Evolutionary conservation across 1,284 basidiomycete genomes (phyloP), one percentile per base, ranked within the genome.

Genomic region (Rhodotorula sp.): DNA sequence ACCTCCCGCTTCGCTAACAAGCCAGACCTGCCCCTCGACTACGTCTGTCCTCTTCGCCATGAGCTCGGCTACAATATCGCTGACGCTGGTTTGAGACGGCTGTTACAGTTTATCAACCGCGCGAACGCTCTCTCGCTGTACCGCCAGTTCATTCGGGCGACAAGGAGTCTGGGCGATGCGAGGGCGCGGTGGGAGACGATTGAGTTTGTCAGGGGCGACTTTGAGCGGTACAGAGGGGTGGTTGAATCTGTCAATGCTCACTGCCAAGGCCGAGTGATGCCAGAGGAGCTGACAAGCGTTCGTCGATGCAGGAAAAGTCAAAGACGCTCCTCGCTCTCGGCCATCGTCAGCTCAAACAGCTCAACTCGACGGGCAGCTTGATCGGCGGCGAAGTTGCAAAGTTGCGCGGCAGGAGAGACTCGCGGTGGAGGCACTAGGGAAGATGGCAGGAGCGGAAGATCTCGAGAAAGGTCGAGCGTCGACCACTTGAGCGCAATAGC

Each of bases 141-240:
- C 55, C 64, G 74, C 15, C 59, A 66, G n/a, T 75, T 75, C 56
- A 72, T 75, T 48, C 65, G 74, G 24, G 68, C 70, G 15, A 74
- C 70, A 20, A 60, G 55, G 17, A 59, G 66, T 6, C 47, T 75
- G 8, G 74, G 74, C 22, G 70, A 65, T 27, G 19, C 52, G 20
- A 19, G 17, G 2, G 66, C 72, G 17, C 44, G 74, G 10, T 63
- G 63, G 61, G 72, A 75, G 55, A 74, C 74, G 15, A 59, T 75
- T 15, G 32, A 57, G 27, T 75, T 67, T 63, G 52, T 71, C 9
- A 34, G 74, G 17, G 55, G 36, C 11, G 74, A 75, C 59, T 75
- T 75, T 57, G 74, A 75, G 58, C 62, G 66, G 24, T 68, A 74
- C 54, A 62, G 63, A 17, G 29, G 30, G 27, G 62, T 72, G 19